A percentile compares a stretch with the other conserved stretches of the same genome.
Conservation (phyloP, 345 rosid genomes). For the Aegle marmelos region DNA sequence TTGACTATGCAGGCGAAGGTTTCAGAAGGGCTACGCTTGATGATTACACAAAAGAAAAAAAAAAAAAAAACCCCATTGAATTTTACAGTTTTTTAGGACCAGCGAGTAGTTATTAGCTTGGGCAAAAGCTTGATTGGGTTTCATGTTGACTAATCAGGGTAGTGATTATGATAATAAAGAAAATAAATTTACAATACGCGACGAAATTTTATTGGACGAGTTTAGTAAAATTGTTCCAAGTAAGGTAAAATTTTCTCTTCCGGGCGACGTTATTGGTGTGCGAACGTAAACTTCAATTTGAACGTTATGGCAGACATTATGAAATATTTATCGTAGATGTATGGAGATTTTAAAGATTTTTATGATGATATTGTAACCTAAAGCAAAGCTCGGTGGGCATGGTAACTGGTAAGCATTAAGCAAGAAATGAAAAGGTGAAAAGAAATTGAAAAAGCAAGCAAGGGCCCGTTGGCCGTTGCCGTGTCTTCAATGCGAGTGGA, state of each 20-base stretch:
- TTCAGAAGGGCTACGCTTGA: not conserved
- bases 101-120: not conserved
- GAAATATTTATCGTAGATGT: not conserved
- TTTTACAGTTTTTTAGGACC: not conserved
- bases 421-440: not conserved
- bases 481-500: not conserved
- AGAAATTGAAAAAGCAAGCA: not conserved
- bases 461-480: not conserved
- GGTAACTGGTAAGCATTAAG: not conserved
- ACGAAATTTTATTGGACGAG: not conserved
- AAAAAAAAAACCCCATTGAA: not conserved
- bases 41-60: not conserved
- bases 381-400: not conserved
- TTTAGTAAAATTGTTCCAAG: not conserved
- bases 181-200: too few species aligned
- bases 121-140: not conserved
- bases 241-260: not conserved
- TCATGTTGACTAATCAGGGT: not conserved
- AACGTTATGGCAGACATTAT: not conserved
- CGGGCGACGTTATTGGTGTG: not conserved
- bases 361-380: not conserved
- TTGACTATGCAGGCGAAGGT: not conserved
- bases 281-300: not conserved
- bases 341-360: not conserved
- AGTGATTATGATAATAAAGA: too few species aligned